A percentile compares a stretch with the other conserved stretches of the same genome.
Conservation (phyloP, 2,329 filamentous ascomycete species). For the Pseudogymnoascus sp. region DNA sequence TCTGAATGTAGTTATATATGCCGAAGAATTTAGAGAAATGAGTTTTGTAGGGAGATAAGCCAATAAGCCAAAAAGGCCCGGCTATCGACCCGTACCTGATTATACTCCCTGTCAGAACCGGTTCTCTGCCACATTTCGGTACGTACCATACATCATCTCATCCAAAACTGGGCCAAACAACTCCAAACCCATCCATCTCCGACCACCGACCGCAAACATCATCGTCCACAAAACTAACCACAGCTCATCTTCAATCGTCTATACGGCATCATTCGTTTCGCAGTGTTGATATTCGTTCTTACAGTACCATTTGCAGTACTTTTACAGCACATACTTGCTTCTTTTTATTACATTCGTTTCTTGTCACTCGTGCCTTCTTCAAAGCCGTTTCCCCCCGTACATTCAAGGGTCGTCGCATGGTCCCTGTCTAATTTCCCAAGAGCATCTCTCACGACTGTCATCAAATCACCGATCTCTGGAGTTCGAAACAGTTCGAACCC, state of each 20-base stretch:
- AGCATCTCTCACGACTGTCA: neutral
- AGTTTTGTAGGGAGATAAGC: neutral
- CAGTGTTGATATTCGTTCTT: constrained; percentile 8
- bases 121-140: neutral
- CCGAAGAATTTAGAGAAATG: neutral
- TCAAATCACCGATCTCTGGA: neutral
- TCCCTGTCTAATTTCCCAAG: constrained; percentile 8
- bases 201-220: constrained; percentile 7
- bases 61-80: neutral
- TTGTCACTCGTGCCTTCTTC: constrained; percentile 1
- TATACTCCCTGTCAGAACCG: constrained; percentile 5
- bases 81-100: constrained; percentile 6
- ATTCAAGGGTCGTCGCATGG: constrained; percentile 2
- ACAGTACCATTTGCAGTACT: constrained; percentile 4
- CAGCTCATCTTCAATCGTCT: neutral
- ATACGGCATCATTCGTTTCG: constrained; percentile 7
- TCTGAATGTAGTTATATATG: neutral
- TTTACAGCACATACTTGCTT: constrained; percentile 8
- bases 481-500: neutral
- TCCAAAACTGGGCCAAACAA: constrained; percentile 8
- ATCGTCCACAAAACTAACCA: neutral
- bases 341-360: neutral
- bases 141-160: constrained; percentile 4
- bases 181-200: constrained; percentile 2
- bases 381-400: neutral